Conservation (phyloP, 169 alveolate genomes). For the Plasmodium berghei region DNA sequence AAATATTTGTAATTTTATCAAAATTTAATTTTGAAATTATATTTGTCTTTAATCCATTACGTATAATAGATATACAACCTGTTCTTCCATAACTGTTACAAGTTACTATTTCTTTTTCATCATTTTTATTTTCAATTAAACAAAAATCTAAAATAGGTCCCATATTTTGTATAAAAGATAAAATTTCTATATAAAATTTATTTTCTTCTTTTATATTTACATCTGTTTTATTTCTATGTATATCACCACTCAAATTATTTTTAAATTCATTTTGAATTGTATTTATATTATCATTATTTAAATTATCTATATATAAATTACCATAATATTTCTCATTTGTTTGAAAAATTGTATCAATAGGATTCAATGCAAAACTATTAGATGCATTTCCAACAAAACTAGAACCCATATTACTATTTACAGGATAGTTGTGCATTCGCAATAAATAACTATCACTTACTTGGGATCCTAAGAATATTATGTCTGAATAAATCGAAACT, state of each 20-base stretch:
- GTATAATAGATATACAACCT: constrained; percentile 70
- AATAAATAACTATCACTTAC: constrained; percentile 70
- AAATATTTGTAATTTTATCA: constrained; percentile 31
- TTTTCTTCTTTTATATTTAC: not conserved
- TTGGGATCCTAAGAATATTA: constrained; percentile 60
- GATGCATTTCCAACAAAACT: constrained; percentile 37
- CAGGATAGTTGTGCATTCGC: constrained; percentile 55
- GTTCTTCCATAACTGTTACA: constrained; percentile 75
- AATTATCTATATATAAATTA: not conserved
- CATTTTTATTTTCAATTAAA: constrained; percentile 32
- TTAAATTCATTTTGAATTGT: not conserved
- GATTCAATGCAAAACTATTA: not conserved
- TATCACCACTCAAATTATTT: not conserved
- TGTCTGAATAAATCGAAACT: constrained; percentile 50
- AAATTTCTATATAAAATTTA: constrained; percentile 57
- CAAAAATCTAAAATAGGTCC: constrained; percentile 76
- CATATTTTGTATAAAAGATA: constrained; percentile 63
- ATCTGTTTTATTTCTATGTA: not conserved
- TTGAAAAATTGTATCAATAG: not conserved
- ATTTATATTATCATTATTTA: not conserved
- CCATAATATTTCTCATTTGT: not conserved
- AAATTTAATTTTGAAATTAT: constrained; percentile 34
- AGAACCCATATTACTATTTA: constrained; percentile 18
- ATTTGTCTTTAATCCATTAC: constrained; percentile 53
- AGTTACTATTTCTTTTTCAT: constrained; percentile 55